A percentile compares a stretch with the other conserved stretches of the same genome.
phyloP scores from a whole-genome alignment of 169 alveolate genomes.

The Plasmodium adleri region DNA sequence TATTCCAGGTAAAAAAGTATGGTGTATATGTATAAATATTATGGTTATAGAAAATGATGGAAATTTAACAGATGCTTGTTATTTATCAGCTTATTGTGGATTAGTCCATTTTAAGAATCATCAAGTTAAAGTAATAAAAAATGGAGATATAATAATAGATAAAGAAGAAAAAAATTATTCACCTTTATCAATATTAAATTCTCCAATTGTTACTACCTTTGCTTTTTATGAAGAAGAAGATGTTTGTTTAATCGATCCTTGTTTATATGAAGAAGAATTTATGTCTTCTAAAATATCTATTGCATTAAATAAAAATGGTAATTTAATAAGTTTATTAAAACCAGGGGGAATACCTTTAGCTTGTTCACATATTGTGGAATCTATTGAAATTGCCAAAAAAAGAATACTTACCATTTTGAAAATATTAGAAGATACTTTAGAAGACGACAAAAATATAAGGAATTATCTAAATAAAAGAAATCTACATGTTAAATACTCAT shows the following conservation, averaged over 20 bases:
- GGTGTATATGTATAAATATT: conserved; percentile 55
- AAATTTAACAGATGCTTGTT: conserved; percentile 56
- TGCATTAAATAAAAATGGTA: conserved; percentile 51
- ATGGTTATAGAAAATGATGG: conserved; percentile 68
- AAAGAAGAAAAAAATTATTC: conserved; percentile 46
- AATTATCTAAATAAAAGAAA: conserved; percentile 48
- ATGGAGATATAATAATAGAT: conserved; percentile 37
- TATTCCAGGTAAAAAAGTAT: conserved; percentile 60
- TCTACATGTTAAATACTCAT: conserved; percentile 51
- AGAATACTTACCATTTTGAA: conserved; percentile 51
- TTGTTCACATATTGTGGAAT: conserved; percentile 34
- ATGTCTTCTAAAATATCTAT: conserved; percentile 62
- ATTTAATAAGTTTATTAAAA: conserved; percentile 44
- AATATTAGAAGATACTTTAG: conserved; percentile 65
- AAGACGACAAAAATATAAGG: conserved; percentile 57
- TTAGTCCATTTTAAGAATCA: conserved; percentile 54
- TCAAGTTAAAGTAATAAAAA: conserved; percentile 11
- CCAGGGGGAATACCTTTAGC: conserved; percentile 62
- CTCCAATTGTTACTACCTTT: conserved; percentile 65
- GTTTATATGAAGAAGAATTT: conserved; percentile 58
- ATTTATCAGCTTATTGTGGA: conserved; percentile 67
- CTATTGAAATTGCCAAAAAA: conserved; percentile 55
- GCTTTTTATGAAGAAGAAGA: conserved; percentile 53
- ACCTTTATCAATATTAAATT: conserved; percentile 42
- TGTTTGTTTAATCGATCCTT: conserved; percentile 48